Percentiles rank a stretch among this genome's conserved stretches.
phyloP scores from a whole-genome alignment of 768 basidiomycete genomes.

The Naganishia antarctica region DNA sequence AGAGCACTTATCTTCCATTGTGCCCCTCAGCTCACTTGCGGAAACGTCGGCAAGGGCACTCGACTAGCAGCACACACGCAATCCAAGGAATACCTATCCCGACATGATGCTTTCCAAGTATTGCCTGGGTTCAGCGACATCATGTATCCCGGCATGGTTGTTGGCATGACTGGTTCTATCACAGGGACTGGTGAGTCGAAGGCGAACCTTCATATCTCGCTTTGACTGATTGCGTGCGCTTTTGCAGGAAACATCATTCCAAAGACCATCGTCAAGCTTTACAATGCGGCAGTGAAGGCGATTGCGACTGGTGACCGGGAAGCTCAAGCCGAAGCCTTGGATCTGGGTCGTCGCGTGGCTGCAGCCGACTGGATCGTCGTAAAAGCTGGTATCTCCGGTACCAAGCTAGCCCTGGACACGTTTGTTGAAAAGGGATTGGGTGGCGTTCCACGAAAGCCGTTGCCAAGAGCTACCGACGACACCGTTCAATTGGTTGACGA shows the following conservation, averaged over 20 bases:
- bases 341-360: conserved; percentile 49
- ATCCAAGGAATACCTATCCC: conserved; percentile 42
- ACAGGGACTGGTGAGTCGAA: conserved; percentile 51
- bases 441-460: conserved; percentile 44
- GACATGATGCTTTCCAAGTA: conserved; percentile 51
- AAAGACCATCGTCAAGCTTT: conserved; percentile 51
- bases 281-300: conserved; percentile 44
- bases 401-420: conserved; percentile 49
- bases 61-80: conserved; percentile 61
- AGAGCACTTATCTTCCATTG: background rate
- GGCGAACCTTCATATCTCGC: background rate
- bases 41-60: conserved; percentile 75
- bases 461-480: conserved; percentile 41
- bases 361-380: conserved; percentile 50
- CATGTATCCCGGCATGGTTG: conserved; percentile 59
- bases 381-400: conserved; percentile 48
- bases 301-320: conserved; percentile 41
- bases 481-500: conserved; percentile 48
- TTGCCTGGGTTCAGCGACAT: conserved; percentile 71
- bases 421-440: conserved; percentile 47
- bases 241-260: conserved; percentile 48
- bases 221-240: no score
- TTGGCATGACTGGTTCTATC: conserved; percentile 63
- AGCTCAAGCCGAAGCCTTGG: conserved; percentile 44
- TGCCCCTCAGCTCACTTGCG: conserved; percentile 66